Conservation (phyloP, 805 yeast species). For the Saccharomyces paradoxus region DNA sequence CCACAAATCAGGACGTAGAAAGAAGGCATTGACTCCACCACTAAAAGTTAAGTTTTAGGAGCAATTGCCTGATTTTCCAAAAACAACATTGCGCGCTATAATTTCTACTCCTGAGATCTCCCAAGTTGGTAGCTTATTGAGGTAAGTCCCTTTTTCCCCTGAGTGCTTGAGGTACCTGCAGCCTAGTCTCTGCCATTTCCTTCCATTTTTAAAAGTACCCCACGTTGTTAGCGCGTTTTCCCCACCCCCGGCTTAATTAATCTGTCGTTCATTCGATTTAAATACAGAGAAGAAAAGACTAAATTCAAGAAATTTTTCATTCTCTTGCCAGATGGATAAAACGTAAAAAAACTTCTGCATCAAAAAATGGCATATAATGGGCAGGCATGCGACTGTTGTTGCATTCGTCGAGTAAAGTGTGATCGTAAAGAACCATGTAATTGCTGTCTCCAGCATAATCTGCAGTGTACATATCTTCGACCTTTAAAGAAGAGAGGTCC, state of each 20-base stretch:
- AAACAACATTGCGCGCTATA: background rate
- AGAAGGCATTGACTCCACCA: background rate
- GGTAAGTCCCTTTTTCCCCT: background rate
- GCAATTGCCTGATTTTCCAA: background rate
- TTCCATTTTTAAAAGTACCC: background rate
- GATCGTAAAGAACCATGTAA: background rate
- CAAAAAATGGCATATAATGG: background rate
- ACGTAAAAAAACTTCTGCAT: background rate
- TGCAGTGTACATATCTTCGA: background rate
- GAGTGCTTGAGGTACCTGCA: background rate
- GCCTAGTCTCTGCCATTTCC: background rate
- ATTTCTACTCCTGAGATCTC: background rate
- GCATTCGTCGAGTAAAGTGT: background rate
- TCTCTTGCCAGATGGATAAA: no score
- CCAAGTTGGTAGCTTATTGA: background rate
- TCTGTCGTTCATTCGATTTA: background rate
- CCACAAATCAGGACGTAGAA: background rate
- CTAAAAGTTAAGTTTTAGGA: background rate
- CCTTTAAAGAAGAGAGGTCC: background rate
- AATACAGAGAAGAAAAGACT: background rate
- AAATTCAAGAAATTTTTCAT: background rate
- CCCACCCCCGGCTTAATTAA: background rate
- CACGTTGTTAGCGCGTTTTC: background rate
- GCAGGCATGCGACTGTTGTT: background rate
- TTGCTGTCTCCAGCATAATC: background rate